Conservation (phyloP, 225 moss, liverwort and hornwort species). For the Polytrichum formosum region DNA sequence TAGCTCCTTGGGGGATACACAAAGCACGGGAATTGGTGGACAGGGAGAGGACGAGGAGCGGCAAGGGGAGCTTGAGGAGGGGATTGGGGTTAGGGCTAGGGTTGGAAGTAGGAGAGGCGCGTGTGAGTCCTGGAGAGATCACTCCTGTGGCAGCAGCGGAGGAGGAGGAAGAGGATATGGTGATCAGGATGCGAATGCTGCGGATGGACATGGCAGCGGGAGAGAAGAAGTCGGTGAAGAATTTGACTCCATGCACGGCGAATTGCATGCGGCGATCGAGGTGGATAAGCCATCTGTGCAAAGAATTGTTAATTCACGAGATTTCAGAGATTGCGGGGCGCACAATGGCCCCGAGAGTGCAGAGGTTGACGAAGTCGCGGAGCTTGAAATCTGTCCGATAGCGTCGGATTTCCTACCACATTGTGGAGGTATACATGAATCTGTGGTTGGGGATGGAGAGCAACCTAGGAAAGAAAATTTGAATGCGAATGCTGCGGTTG, state of each 20-base stretch:
- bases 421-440: too few species aligned
- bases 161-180: constrained; percentile 16
- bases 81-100: constrained; percentile 5
- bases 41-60: constrained; percentile 3
- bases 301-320: too few species aligned
- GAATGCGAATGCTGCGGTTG: too few species aligned
- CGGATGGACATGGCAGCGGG: too few species aligned
- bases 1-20: too few species aligned
- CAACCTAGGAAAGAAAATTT: constrained; percentile 2
- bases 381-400: constrained; percentile 1
- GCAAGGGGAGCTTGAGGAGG: background rate
- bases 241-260: constrained; percentile 5
- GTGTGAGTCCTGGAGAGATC: constrained; percentile 20
- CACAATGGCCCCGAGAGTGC: constrained; percentile 13
- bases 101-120: background rate
- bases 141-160: background rate
- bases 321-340: constrained; percentile 4
- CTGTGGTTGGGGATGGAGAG: background rate
- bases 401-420: too few species aligned
- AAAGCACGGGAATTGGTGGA: too few species aligned
- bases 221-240: too few species aligned
- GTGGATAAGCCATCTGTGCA: too few species aligned
- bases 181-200: constrained; percentile 1
- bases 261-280: background rate
- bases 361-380: constrained; percentile 17